Evolutionary conservation across 495 filamentous ascomycete genomes (phyloP).

Genomic region (Letharia lupina): DNA sequence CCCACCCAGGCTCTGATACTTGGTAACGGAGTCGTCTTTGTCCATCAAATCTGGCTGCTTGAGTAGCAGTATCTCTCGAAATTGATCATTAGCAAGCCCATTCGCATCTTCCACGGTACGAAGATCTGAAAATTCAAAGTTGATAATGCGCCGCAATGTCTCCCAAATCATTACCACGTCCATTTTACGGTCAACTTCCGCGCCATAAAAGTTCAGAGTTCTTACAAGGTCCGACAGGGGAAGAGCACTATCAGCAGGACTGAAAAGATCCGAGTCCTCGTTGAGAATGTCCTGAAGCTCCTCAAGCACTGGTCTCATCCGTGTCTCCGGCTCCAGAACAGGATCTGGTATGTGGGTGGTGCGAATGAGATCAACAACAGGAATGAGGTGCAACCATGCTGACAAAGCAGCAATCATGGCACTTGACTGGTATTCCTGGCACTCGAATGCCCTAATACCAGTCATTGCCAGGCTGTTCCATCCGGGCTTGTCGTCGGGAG

Average conservation of each 20-base stretch:
- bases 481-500: conserved; percentile 56
- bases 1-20: conserved; percentile 4
- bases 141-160: conserved; percentile 22
- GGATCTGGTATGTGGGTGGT: conserved; percentile 42
- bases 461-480: conserved; percentile 63
- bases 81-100: conserved; percentile 5
- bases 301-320: conserved; percentile 29
- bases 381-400: conserved; percentile 50
- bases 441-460: conserved; percentile 47
- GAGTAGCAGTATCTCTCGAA: conserved; percentile 20
- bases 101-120: conserved; percentile 14
- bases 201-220: conserved; percentile 30
- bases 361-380: conserved; percentile 50
- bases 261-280: conserved; percentile 4
- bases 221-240: conserved; percentile 10
- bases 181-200: conserved; percentile 28
- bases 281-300: conserved; percentile 33
- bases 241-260: conserved; percentile 12
- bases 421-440: conserved; percentile 41
- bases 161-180: conserved; percentile 32
- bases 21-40: conserved; percentile 10
- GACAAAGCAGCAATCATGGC: conserved; percentile 46
- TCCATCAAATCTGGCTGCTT: conserved; percentile 24
- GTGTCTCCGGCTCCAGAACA: conserved; percentile 30
- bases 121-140: conserved; percentile 18